Evolutionary conservation across 2,329 filamentous ascomycete species (phyloP).

Genomic region (Pseudohalonectria lignicola): DNA sequence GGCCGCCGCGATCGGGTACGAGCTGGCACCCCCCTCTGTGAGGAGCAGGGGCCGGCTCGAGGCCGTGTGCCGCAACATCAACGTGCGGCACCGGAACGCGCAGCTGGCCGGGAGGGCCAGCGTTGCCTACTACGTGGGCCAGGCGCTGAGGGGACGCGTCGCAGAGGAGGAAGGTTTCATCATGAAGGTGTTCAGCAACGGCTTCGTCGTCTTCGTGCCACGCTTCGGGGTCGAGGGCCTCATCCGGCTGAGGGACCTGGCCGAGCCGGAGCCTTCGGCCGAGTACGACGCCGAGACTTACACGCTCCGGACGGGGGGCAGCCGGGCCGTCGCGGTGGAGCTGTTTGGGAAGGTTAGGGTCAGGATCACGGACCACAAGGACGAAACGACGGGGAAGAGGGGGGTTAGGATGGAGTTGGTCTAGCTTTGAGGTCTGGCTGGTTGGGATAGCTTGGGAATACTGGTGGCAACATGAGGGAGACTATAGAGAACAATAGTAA

Average conservation of each 20-base stretch:
- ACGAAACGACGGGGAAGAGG: conserved; percentile 92
- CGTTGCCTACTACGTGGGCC: conserved; percentile 96
- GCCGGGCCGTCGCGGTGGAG: conserved; percentile 52
- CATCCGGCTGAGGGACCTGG: conserved; percentile 76
- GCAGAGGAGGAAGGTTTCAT: conserved; percentile 87
- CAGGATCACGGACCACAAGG: conserved; percentile 82
- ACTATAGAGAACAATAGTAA: too few species aligned
- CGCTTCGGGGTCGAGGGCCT: conserved; percentile 91
- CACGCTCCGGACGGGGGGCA: conserved; percentile 47
- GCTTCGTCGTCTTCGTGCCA: conserved; percentile 92
- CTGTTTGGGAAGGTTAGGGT: conserved; percentile 90
- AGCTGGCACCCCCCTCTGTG: conserved; percentile 68
- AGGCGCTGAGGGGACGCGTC: conserved; percentile 71
- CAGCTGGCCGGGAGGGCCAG: conserved; percentile 90
- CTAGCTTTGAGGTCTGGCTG: neutral
- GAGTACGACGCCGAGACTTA: conserved; percentile 83
- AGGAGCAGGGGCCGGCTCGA: conserved; percentile 79
- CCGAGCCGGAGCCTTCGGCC: conserved; percentile 65
- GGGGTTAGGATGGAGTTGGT: conserved; percentile 70
- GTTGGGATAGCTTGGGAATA: too few species aligned
- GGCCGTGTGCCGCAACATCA: conserved; percentile 96
- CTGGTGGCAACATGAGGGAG: too few species aligned
- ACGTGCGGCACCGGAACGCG: conserved; percentile 91
- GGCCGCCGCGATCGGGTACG: conserved; percentile 90
- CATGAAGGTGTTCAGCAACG: conserved; percentile 96